Conservation (phyloP, 1,139 yeast genomes). For the Scheffersomyces insectosa region DNA sequence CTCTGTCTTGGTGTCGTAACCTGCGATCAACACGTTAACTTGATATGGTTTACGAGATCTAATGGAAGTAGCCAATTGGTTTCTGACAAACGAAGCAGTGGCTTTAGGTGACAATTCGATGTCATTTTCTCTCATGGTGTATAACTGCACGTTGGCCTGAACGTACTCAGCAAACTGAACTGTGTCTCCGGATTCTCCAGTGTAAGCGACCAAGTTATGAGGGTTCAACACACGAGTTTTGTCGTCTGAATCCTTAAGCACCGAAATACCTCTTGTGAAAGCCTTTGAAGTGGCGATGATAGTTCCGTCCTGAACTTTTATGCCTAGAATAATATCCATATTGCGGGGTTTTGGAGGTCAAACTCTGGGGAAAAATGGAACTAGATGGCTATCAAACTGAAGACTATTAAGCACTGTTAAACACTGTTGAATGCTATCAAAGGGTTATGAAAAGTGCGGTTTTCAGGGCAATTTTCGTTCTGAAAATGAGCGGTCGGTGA, state of each 20-base stretch:
- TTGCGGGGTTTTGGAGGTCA: constrained; percentile 5
- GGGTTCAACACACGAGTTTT: constrained; percentile 78
- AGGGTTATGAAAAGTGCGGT: too few species aligned
- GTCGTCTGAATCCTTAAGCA: constrained; percentile 82
- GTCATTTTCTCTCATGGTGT: constrained; percentile 80
- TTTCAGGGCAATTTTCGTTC: too few species aligned
- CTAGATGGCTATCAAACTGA: neutral
- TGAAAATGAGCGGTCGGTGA: too few species aligned
- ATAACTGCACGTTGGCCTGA: constrained; percentile 88
- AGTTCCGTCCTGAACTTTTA: constrained; percentile 77
- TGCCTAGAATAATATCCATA: constrained; percentile 92
- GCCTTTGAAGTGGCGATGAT: constrained; percentile 92
- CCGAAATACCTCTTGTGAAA: constrained; percentile 89
- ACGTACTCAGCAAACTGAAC: constrained; percentile 95
- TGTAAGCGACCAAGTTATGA: constrained; percentile 81
- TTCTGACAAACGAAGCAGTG: constrained; percentile 85
- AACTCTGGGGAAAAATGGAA: neutral
- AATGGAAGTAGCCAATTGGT: constrained; percentile 80
- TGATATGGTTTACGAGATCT: constrained; percentile 93
- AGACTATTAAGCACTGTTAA: neutral
- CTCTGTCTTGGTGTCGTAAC: constrained; percentile 65
- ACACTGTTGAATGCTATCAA: neutral
- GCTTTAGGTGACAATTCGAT: constrained; percentile 81
- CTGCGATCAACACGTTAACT: constrained; percentile 85
- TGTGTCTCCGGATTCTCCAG: constrained; percentile 97